These are phyloP conservation scores for Scutellospora calospora DNA, from an alignment of 371 early-diverging fungal genomes.

Conservation along the genomic window DNA sequence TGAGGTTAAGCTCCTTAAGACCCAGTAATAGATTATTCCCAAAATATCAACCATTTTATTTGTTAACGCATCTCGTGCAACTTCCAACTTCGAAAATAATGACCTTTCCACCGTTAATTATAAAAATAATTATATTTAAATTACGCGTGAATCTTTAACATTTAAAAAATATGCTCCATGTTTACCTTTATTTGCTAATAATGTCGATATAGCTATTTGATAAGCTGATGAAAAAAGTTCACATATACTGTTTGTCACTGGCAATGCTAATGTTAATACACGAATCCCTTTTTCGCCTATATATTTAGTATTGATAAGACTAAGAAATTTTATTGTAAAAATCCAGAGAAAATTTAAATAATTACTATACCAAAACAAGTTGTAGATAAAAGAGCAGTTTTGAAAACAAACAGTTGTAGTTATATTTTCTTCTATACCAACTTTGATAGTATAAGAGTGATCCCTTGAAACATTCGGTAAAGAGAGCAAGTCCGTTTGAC, in stretches of 20 bases:
- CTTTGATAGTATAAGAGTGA: conserved; percentile 93
- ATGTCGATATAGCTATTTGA: conserved; percentile 82
- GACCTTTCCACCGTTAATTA: conserved; percentile 77
- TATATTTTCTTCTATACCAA: conserved; percentile 87
- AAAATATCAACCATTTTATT: conserved; percentile 90
- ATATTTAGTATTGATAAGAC: background rate
- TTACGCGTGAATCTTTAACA: background rate
- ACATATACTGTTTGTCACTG: conserved; percentile 81
- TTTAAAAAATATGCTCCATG: background rate
- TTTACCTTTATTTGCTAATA: conserved; percentile 86
- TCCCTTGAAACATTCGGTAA: conserved; percentile 95
- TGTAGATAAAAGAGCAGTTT: conserved; percentile 96
- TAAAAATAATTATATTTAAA: background rate
- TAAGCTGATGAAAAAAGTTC: conserved; percentile 88
- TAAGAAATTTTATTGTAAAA: background rate
- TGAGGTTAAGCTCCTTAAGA: conserved; percentile 83
- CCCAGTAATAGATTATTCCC: conserved; percentile 73
- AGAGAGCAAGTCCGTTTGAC: conserved; percentile 93
- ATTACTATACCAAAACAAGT: conserved; percentile 62
- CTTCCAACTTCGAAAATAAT: conserved; percentile 88
- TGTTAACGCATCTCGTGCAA: conserved; percentile 92
- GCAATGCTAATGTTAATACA: conserved; percentile 92
- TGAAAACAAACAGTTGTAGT: conserved; percentile 92
- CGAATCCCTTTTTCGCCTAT: conserved; percentile 94
- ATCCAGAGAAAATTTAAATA: background rate